Evolutionary conservation across 495 filamentous ascomycete species (phyloP), one percentile per base, ranked within the genome.

Genomic region (Aspergillus coremiiformis): DNA sequence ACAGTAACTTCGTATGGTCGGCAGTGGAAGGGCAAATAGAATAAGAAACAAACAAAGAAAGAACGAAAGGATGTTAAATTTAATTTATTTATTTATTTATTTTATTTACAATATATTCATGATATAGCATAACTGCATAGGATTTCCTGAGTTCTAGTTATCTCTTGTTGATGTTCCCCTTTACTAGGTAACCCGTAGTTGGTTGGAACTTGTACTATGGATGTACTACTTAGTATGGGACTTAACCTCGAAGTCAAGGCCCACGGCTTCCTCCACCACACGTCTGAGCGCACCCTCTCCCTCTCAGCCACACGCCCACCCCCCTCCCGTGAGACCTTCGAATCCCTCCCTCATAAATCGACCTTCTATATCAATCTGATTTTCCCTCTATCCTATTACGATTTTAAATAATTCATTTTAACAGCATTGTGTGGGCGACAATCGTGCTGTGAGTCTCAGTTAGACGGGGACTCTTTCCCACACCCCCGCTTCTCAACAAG

Each of bases 401-500:
- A 39, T 44, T 15, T 27, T 21, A 12, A 15, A 17, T n/a, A 14
- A 47, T 19, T 5, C 35, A 30, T 19, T 37, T 15, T 19, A 17
- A 12, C 35, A 1, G n/a, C 21, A 14, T 39, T 41, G 20, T 23
- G 27, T 39, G 20, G 41, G 43, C 47, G 27, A 56, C 51, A 30
- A 47, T 30, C 39, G 52, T 48, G 39, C 32, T 26, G 33, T 44
- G 44, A 41, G 14, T 30, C 37, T 53, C 39, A 26, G 49, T 35
- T 50, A 48, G 55, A 52, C 47, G 51, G 55, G 52, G 59, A 53
- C 50, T 53, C 32, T 58, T 30, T 44, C 60, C 56, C 17, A 41
- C 37, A 41, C 37, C 60, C 60, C 60, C 60, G 54, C 60, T 58
- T 57, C 59, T 39, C 50, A 58, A 39, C 54, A 53, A 63, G n/a